Evolutionary conservation across 139 green algal species (phyloP), one percentile per base, ranked within the genome.

Genomic region (Desmodesmus armatus): DNA sequence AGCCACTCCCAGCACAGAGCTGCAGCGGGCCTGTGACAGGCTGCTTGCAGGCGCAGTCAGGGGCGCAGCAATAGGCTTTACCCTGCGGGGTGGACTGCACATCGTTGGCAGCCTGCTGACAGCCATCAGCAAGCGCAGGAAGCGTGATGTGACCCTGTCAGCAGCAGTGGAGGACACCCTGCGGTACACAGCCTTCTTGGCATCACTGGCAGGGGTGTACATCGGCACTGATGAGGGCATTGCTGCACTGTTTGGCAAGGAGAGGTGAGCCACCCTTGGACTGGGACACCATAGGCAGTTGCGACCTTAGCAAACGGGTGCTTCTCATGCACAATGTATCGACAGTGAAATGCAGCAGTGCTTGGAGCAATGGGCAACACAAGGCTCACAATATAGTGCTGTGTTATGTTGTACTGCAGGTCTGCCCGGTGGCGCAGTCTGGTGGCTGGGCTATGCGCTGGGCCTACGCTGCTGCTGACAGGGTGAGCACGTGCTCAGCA

Each of bases 141-240:
- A 58, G 7, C 55, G 58, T 55, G 41, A 41, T 21, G 37, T 82
- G 17, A 77, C 53, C 15, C 40, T 90, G 6, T 58, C 35, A 25
- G 76, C 88, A 15, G 84, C 89, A 5, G 2, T 94, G 0, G 51
- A 72, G 2, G 95, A 98, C 40, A 95, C 94, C 0, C 35, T 89
- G 13, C 85, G 89, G n/a, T 96, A 93, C 71, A 93, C 88, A 15
- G 89, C 88, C 0, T 97, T 96, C 73, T 79, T 98, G 75, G 95
- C 85, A 33, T 49, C 82, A 4, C 92, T 96, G 62, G 92, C 84
- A 25, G 92, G 87, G n/a, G 78, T 90, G 0, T 96, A 93, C 80
- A 94, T 97, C 0, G 76, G 71, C 0, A 88, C 92, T 4, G 96
- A 98, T 63, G 96, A 98, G 81, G 87, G 83, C 43, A 91, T 98